Evolutionary conservation across 805 yeast genomes (phyloP).

Genomic region (Candida loeiensis): DNA sequence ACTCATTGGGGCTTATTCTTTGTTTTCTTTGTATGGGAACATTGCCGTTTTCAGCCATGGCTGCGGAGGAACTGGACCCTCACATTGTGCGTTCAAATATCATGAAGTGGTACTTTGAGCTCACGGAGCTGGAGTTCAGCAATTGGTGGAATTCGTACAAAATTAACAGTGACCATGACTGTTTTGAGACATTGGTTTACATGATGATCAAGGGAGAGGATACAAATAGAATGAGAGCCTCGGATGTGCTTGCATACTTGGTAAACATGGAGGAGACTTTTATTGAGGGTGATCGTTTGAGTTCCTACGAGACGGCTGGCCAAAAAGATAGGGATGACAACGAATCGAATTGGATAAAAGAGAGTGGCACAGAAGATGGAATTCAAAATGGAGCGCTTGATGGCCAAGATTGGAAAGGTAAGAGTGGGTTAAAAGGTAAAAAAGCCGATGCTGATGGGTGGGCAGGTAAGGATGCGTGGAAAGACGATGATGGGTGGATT

Average conservation of each 20-base stretch:
- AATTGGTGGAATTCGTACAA: conserved; percentile 23
- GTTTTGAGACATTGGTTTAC: conserved; percentile 22
- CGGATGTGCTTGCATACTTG: conserved; percentile 20
- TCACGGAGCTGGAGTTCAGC: conserved; percentile 19
- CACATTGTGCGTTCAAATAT: conserved; percentile 25
- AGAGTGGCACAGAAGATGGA: conserved; percentile 1
- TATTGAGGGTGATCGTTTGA: neutral
- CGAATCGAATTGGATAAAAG: neutral
- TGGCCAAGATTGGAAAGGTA: too few species aligned
- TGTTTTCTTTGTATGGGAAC: conserved; percentile 68
- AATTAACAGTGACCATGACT: neutral
- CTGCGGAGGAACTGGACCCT: conserved; percentile 25
- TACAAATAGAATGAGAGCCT: conserved; percentile 9
- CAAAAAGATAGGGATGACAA: neutral
- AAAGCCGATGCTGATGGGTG: too few species aligned
- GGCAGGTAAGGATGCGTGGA: too few species aligned
- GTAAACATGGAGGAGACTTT: conserved; percentile 17
- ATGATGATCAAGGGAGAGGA: conserved; percentile 30
- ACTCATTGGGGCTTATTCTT: conserved; percentile 80
- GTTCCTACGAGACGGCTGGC: neutral
- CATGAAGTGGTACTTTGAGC: conserved; percentile 27
- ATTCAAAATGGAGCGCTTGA: too few species aligned
- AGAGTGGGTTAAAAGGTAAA: too few species aligned
- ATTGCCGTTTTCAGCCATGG: conserved; percentile 49
- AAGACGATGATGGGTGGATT: too few species aligned